These are phyloP conservation scores for Ceriops tagal DNA, from an alignment of 345 rosid genomes.

Conservation along the genomic window DNA sequence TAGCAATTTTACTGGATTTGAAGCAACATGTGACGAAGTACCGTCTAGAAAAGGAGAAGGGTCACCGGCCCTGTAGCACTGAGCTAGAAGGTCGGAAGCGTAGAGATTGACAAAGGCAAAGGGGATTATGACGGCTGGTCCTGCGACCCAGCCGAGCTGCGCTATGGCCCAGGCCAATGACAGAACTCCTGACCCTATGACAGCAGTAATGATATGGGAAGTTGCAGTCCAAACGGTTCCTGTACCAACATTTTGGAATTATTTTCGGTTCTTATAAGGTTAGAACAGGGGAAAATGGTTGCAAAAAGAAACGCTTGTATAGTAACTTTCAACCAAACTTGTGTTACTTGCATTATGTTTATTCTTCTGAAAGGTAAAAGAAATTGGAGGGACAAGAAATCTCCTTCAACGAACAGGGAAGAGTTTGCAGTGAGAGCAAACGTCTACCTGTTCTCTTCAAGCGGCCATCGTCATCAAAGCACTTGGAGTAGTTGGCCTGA, in stretches of 20 bases:
- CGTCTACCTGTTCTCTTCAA: constrained; percentile 48
- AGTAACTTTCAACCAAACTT: too few species aligned
- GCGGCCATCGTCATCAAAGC: constrained; percentile 62
- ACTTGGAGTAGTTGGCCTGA: constrained; percentile 42
- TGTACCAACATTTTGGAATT: constrained; percentile 17
- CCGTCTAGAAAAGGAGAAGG: too few species aligned
- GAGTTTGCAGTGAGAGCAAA: background rate
- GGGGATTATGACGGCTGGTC: constrained; percentile 38
- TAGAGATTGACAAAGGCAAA: constrained; percentile 45
- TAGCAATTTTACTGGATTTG: too few species aligned
- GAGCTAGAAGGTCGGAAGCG: constrained; percentile 36
- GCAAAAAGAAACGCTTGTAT: too few species aligned
- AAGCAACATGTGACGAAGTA: too few species aligned
- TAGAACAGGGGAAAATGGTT: background rate
- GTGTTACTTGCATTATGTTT: too few species aligned
- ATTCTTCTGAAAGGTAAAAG: too few species aligned
- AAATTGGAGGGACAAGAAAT: background rate
- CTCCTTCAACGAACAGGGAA: background rate
- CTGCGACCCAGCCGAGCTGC: constrained; percentile 54
- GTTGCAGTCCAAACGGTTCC: constrained; percentile 50
- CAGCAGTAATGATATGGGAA: constrained; percentile 49
- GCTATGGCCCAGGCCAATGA: constrained; percentile 51
- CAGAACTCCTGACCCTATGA: constrained; percentile 52
- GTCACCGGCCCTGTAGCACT: constrained; percentile 47
- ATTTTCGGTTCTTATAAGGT: background rate